Conservation (phyloP, 139 green algal species). For the Ettlia oleoabundans region DNA sequence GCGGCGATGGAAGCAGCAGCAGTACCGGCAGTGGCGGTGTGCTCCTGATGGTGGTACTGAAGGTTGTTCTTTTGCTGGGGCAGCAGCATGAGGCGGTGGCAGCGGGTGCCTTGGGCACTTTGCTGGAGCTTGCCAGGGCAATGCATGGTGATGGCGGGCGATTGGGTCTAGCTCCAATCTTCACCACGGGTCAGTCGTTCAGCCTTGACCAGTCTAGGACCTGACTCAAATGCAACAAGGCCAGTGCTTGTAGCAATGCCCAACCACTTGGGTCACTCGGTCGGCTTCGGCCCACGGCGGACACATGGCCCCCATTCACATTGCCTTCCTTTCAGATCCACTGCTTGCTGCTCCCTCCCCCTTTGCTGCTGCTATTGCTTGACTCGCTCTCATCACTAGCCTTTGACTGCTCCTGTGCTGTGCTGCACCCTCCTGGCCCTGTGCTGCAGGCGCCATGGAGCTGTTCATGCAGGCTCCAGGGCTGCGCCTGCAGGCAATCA, state of each 20-base stretch:
- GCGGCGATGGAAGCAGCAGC: not conserved
- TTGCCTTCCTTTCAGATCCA: too few relatives aligned
- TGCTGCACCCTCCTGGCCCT: not conserved
- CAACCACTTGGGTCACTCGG: too few relatives aligned
- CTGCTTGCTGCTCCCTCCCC: too few relatives aligned
- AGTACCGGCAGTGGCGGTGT: not conserved
- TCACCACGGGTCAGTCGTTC: not conserved
- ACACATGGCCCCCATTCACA: too few relatives aligned
- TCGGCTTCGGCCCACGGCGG: too few relatives aligned
- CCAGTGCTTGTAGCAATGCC: too few relatives aligned
- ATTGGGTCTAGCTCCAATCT: not conserved
- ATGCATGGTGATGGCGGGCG: not conserved
- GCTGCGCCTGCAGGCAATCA: slow-evolving; percentile 19
- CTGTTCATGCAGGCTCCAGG: slow-evolving; percentile 10
- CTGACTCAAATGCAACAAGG: too few relatives aligned
- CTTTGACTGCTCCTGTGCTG: not conserved
- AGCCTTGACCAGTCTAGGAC: not conserved
- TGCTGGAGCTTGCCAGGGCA: not conserved
- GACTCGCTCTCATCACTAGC: too few relatives aligned
- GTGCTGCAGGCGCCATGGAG: slow-evolving; percentile 16
- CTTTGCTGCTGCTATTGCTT: too few relatives aligned
- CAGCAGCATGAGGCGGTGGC: not conserved
- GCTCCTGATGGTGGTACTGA: not conserved
- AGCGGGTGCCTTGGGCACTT: not conserved
- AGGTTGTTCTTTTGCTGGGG: not conserved